phyloP scores from a whole-genome alignment of 768 basidiomycete genomes.

The Hygrocybe punicea region DNA sequence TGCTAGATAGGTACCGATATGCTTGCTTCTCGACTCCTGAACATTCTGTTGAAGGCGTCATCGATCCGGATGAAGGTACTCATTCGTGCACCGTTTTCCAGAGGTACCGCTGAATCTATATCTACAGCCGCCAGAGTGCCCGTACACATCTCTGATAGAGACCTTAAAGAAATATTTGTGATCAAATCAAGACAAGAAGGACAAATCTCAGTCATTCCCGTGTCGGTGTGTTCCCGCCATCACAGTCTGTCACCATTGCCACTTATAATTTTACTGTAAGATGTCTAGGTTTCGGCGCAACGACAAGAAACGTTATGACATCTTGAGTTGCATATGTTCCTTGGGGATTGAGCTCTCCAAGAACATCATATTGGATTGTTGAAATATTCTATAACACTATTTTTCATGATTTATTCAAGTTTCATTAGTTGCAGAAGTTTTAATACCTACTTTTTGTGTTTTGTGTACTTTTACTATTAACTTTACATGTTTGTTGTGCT shows the following conservation, averaged over 20 bases:
- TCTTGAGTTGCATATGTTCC: constrained; percentile 43
- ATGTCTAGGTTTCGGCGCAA: constrained; percentile 29
- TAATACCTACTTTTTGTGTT: no score
- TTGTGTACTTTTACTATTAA: no score
- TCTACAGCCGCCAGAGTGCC: not conserved
- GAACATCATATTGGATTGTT: constrained; percentile 35
- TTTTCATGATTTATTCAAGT: no score
- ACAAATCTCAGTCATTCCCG: not conserved
- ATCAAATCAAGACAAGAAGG: constrained; percentile 9
- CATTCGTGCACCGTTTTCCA: not conserved
- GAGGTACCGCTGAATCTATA: not conserved
- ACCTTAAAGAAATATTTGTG: constrained; percentile 11
- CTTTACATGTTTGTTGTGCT: no score
- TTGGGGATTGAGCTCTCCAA: constrained; percentile 44
- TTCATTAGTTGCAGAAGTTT: no score
- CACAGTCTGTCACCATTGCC: not conserved
- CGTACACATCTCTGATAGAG: not conserved
- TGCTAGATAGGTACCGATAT: constrained; percentile 68
- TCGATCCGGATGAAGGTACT: constrained; percentile 12
- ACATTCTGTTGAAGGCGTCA: constrained; percentile 42
- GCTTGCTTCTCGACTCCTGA: constrained; percentile 65
- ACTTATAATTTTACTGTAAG: constrained; percentile 11
- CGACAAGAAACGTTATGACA: constrained; percentile 29
- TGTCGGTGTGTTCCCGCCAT: not conserved
- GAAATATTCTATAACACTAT: not conserved